These are phyloP conservation scores for Diaporthe batatas DNA, from an alignment of 2,329 filamentous ascomycete species.

Conservation along the genomic window DNA sequence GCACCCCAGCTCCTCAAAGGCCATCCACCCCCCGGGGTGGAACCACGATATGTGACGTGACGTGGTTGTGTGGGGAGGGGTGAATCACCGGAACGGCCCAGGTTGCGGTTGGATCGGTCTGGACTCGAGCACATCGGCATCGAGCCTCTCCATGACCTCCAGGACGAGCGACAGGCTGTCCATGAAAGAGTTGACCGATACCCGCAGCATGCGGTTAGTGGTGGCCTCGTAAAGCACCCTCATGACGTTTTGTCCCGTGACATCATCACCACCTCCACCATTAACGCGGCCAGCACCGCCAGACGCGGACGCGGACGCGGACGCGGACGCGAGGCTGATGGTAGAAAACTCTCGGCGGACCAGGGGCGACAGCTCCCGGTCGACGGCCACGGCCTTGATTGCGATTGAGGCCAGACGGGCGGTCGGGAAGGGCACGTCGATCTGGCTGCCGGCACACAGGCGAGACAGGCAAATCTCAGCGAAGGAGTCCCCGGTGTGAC, in stretches of 20 bases:
- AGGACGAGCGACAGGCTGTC: slow-evolving; percentile 88
- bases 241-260: slow-evolving; percentile 63
- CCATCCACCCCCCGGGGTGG: background rate
- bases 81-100: slow-evolving; percentile 36
- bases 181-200: slow-evolving; percentile 96
- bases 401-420: slow-evolving; percentile 82
- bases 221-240: slow-evolving; percentile 85
- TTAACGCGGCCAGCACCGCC: background rate
- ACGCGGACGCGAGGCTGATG: slow-evolving; percentile 10
- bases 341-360: slow-evolving; percentile 44
- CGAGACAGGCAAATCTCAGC: slow-evolving; percentile 34
- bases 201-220: slow-evolving; percentile 95
- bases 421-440: slow-evolving; percentile 86
- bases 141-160: slow-evolving; percentile 90
- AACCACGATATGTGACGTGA: slow-evolving; percentile 14
- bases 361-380: slow-evolving; percentile 85
- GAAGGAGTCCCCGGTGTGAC: slow-evolving; percentile 13
- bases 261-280: background rate
- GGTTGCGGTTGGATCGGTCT: slow-evolving; percentile 33
- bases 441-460: slow-evolving; percentile 63
- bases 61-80: slow-evolving; percentile 18
- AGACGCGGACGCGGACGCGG: background rate
- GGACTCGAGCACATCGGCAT: slow-evolving; percentile 79
- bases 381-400: slow-evolving; percentile 81
- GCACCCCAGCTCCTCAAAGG: slow-evolving; percentile 20